A percentile compares a stretch with the other conserved stretches of the same genome.
phyloP scores from a whole-genome alignment of 495 filamentous ascomycete genomes.

The Xylaria castorea region DNA sequence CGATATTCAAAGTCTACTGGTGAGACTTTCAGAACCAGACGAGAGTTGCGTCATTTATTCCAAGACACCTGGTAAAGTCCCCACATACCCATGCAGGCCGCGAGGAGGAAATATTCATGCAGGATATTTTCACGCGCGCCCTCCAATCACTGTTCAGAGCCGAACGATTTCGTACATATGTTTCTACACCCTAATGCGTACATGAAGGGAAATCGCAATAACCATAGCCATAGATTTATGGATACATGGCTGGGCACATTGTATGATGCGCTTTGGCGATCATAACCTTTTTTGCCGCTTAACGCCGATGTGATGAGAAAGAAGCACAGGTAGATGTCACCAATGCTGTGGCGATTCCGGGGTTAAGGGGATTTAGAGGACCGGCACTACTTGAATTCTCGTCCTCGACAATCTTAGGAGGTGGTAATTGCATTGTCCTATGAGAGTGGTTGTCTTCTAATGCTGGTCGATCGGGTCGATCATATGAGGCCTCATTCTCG shows the following conservation, averaged over 20 bases:
- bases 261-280: neutral
- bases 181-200: neutral
- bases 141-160: neutral
- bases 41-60: neutral
- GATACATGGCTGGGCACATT: neutral
- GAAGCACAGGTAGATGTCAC: neutral
- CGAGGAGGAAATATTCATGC: neutral
- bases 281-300: constrained; percentile 1
- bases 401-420: neutral
- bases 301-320: neutral
- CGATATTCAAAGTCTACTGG: neutral
- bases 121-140: neutral
- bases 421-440: neutral
- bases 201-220: neutral
- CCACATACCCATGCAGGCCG: neutral
- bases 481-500: neutral
- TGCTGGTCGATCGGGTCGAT: neutral
- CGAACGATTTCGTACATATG: neutral
- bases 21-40: neutral
- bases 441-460: neutral
- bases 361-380: neutral
- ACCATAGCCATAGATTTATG: neutral
- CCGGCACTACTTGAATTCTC: neutral
- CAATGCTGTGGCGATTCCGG: neutral
- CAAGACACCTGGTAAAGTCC: neutral